Evolutionary conservation across 441 rosid genomes (phyloP), one percentile per base, ranked within the genome.

Genomic region (Syzygium malaccense): DNA sequence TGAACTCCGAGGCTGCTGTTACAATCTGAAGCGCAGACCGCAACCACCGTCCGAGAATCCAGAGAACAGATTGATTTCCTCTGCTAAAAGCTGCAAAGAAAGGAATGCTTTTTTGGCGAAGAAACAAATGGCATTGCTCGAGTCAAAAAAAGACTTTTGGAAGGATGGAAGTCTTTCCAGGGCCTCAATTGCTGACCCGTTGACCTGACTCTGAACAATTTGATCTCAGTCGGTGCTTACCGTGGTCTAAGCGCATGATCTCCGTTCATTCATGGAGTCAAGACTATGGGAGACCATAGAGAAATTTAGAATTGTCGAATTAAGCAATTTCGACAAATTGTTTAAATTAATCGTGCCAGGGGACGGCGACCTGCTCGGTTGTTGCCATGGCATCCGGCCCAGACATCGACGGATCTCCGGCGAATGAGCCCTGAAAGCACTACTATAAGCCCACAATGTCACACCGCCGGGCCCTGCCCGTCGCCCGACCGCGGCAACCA

Each of bases 361-460:
- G 66, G 32, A 3, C 7, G 66, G 30, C 30, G 6, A 28, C 30
- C 18, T 23, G 18, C 23, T 8, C 0, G 13, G 41, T 30, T 0
- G 41, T 18, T 17, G 5, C 1, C 75, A 30, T 30, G 75, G 32
- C 18, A 64, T 66, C 25, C 41, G 2, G 0, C 75, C 25, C 18
- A 4, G 60, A 56, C 23, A 56, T 56, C 28, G 60, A 56, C 23
- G 60, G 60, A 56, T 56, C 28, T 56, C 60, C 5, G 28, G 60
- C 60, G 12, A 56, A 56, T 23, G 60, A 56, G 11, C 58, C 58
- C 26, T 8, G 8, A 56, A 56, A 56, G 26, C 58, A 12, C 26
- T 8, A 20, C 58, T 0, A 3, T 0, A 3, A 56, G 58, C 26
- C 58, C 8, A 23, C 58, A 3, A 56, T 8, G 58, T 56, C 8